Evolutionary conservation across 306 rosid species (phyloP).

Genomic region (Trifolium fragiferum): DNA sequence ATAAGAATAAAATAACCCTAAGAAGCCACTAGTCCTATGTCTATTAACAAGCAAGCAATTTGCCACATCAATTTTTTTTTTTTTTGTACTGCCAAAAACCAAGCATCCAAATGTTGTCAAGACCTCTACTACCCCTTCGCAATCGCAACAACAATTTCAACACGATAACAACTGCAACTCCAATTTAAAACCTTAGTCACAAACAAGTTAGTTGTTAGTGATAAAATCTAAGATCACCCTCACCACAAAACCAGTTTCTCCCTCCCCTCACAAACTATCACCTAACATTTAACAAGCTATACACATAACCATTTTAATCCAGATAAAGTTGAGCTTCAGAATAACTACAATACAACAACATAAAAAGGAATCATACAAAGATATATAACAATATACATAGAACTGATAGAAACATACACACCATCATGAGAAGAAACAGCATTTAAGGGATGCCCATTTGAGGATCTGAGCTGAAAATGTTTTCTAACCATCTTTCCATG

Average conservation of each 20-base stretch:
- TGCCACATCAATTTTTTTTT: no score
- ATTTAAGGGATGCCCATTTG: conserved; percentile 76
- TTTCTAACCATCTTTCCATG: conserved; percentile 44
- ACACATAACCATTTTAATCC: background rate
- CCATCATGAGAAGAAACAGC: conserved; percentile 76
- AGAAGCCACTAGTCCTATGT: conserved; percentile 1
- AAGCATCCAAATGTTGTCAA: background rate
- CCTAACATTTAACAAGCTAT: background rate
- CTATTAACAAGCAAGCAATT: background rate
- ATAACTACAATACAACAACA: background rate
- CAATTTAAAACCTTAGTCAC: background rate
- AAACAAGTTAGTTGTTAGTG: background rate
- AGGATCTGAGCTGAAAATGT: conserved; percentile 71
- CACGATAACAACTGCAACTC: background rate
- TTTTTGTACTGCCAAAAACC: no score
- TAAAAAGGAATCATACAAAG: background rate
- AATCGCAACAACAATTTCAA: background rate
- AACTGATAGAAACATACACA: conserved; percentile 48
- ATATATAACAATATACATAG: background rate
- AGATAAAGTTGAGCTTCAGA: background rate
- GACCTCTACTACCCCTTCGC: background rate
- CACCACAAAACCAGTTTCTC: background rate
- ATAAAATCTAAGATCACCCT: background rate
- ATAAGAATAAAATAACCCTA: background rate
- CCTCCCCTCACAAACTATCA: no score